Evolutionary conservation across 495 filamentous ascomycete genomes (phyloP).

Genomic region (Friedmanniomyces endolithicus): DNA sequence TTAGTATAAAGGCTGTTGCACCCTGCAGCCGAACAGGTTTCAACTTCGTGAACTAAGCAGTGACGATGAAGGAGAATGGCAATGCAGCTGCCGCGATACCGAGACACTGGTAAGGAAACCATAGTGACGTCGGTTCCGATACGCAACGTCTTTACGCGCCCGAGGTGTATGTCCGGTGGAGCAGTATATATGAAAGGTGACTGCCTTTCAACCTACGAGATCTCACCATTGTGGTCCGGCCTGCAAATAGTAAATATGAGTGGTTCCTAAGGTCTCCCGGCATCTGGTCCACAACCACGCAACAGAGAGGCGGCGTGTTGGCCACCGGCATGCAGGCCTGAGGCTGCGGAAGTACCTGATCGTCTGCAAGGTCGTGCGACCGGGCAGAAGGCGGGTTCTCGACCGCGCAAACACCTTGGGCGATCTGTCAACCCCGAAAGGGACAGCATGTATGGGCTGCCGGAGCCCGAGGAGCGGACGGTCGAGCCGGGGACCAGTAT

Average conservation of each 20-base stretch:
- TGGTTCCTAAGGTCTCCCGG: not conserved
- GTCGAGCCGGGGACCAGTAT: no score
- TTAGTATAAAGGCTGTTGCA: not conserved
- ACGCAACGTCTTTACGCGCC: not conserved
- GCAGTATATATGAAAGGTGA: not conserved
- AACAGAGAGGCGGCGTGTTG: not conserved
- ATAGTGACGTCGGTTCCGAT: no score
- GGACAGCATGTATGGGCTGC: not conserved
- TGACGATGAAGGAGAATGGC: not conserved
- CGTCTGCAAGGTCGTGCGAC: not conserved
- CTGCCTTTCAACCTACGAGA: not conserved
- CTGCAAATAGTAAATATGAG: not conserved
- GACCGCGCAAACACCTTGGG: not conserved
- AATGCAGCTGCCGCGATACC: not conserved
- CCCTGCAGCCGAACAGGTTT: not conserved
- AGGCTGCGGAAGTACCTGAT: not conserved
- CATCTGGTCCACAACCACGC: not conserved
- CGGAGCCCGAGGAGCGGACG: not conserved
- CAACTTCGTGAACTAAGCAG: not conserved
- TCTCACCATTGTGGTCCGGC: not conserved
- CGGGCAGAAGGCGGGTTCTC: not conserved
- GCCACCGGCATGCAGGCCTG: not conserved
- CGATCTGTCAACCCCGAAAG: not conserved
- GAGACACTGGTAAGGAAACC: not conserved
- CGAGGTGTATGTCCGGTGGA: not conserved